Evolutionary conservation across 2,329 filamentous ascomycete genomes (phyloP), one percentile per base, ranked within the genome.

Genomic region (Hypoxylon sp.): DNA sequence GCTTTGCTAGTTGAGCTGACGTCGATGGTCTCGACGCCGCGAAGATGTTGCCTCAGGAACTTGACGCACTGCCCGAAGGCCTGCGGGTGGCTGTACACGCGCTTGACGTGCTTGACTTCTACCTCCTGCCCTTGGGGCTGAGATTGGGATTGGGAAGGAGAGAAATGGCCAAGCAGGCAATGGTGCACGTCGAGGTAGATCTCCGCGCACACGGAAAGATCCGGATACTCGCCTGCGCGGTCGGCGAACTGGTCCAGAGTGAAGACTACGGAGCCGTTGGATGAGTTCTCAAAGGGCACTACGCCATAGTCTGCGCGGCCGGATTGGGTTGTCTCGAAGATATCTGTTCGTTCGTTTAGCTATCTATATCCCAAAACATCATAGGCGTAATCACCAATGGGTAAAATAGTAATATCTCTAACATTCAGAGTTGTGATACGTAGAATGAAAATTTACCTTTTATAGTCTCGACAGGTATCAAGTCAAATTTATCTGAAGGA

Each of bases 251-350:
- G 88, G 80, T 98, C 94, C 23, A 98, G 87, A 0, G 94, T 97
- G 79, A 93, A 92, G 61, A 96, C 89, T 53, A 99, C 96, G 60
- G 91, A 91, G 75, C 96, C 96, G 80, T 98, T 97, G 77, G 93
- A 95, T 43, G 93, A 97, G 83, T 99, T 99, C 78, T 98, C 95
- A 80, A 97, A 94, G 5, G 96, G 96, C 1, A 98, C 92, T 32
- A 98, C 92, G 72, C 94, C 96, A 62, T 90, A 90, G 57, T 86
- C 80, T 0, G 88, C 88, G 48, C 82, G 77, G 63, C 87, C 86
- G 38, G 85, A 83, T 75, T 97, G 93, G 5, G 97, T 91, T 14
- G 89, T 86, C 55, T 90, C 84, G 79, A 98, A 97, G 73, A 97
- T 89, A 76, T 96, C 93, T 91, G 70, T 14, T 21, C 1, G 17